These are phyloP conservation scores for Tolypocladium ovalisporum DNA, from an alignment of 2,329 filamentous ascomycete genomes.

Conservation along the genomic window DNA sequence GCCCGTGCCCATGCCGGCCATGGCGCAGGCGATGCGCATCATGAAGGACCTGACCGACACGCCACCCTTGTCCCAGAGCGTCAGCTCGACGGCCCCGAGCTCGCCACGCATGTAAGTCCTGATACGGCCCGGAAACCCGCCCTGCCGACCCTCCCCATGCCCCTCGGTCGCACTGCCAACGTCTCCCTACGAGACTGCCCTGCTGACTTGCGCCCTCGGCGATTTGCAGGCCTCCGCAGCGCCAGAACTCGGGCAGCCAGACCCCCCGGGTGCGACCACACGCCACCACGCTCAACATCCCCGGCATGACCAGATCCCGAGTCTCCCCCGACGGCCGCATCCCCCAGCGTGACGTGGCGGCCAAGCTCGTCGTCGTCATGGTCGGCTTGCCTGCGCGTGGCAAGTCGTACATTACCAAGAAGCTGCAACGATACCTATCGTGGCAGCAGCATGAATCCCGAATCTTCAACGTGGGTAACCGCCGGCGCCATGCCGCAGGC, in stretches of 20 bases:
- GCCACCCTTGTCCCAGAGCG: slow-evolving; percentile 44
- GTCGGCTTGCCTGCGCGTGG: slow-evolving; percentile 89
- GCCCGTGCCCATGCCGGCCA: slow-evolving; percentile 21
- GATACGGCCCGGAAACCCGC: no score
- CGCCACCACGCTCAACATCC: slow-evolving; percentile 92
- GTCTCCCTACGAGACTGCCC: neutral
- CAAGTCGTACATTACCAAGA: slow-evolving; percentile 99
- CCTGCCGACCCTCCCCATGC: neutral
- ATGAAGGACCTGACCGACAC: slow-evolving; percentile 38
- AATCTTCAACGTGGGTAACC: slow-evolving; percentile 96
- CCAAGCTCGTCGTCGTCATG: slow-evolving; percentile 97
- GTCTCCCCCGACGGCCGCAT: slow-evolving; percentile 95
- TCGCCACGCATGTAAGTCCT: slow-evolving; percentile 46
- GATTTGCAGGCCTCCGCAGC: slow-evolving; percentile 46
- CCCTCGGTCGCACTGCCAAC: neutral
- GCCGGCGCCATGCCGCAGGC: slow-evolving; percentile 69
- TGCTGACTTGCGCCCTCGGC: neutral
- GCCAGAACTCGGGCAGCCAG: slow-evolving; percentile 63
- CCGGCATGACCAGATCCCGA: slow-evolving; percentile 88
- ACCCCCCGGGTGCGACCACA: slow-evolving; percentile 72
- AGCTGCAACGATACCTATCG: slow-evolving; percentile 86
- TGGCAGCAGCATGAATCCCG: slow-evolving; percentile 94
- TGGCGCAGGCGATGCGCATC: slow-evolving; percentile 29
- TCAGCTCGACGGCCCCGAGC: slow-evolving; percentile 46
- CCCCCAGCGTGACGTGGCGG: slow-evolving; percentile 83